Evolutionary conservation across 495 filamentous ascomycete species (phyloP), one percentile per base, ranked within the genome.

Genomic region (Talaromyces stipitatus): DNA sequence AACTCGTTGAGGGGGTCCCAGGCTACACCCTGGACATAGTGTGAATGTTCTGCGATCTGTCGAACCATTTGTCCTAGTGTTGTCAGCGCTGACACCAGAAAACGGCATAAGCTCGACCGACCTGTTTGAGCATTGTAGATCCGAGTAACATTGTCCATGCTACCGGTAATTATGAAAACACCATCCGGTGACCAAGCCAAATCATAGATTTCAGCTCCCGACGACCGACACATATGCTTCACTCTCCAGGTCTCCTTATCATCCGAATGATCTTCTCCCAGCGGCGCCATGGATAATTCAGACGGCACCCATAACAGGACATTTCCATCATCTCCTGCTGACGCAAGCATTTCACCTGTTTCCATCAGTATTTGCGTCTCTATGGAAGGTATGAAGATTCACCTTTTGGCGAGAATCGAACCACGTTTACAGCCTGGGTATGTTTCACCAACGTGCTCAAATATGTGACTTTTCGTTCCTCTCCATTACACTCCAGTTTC

Each of bases 1-100:
- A 89, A 99, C 75, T 99, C 94, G 69, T 99, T 99, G 27, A 96
- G 73, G 30, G 94, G 94, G 72, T 99, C 94, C 94, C 94, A 99
- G 2, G 95, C 91, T 16, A 99, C 94, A 32, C 94, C 94, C 74
- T 99, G 94, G 18, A 99, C 94, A 64, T 97, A 99, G 70, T 99
- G 94, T 64, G 92, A 96, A 73, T 99, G 94, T 67, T 99, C 94
- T 41, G 94, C 95, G 60, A 99, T 99, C 67, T 97, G 92, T 54
- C 94, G 86, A 56, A 99, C 87, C 64, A 92, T 85, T 75, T 87
- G 84, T 27, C 94, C 92, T 96, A 58, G 10, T 53, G 11, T 20
- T 26, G 41, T 27, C 41, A 33, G 14, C 7, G 41, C 55, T 57
- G 59, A 36, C 58, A 2, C 20, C 0, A 46, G 1, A 46, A 20